Conservation (phyloP, 805 yeast species). For the Myxozyma sirexii region DNA sequence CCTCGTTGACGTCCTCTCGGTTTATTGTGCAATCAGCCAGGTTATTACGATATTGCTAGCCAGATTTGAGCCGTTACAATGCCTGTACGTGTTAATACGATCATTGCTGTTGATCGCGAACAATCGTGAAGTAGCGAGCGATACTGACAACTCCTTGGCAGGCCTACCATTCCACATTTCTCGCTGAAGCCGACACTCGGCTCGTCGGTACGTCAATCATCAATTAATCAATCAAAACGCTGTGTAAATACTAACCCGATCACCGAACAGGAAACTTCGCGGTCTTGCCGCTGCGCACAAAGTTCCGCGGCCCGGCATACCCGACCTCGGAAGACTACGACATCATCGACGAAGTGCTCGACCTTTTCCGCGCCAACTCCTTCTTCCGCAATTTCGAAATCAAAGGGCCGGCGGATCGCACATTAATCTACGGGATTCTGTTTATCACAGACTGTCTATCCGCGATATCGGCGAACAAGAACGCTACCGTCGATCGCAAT, state of each 20-base stretch:
- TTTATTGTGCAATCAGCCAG: too few relatives aligned
- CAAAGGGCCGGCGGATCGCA: conserved; percentile 91
- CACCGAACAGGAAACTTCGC: conserved; percentile 66
- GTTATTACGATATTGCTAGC: neutral
- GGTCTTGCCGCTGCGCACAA: conserved; percentile 81
- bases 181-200: conserved; percentile 41
- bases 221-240: neutral
- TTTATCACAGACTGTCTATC: conserved; percentile 84
- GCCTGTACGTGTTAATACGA: conserved; percentile 17
- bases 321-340: conserved; percentile 77
- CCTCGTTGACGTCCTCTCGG: too few relatives aligned
- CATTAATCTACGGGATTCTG: conserved; percentile 89
- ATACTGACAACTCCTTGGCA: conserved; percentile 7
- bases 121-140: neutral
- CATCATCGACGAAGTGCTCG: conserved; percentile 86
- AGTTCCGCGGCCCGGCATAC: conserved; percentile 88
- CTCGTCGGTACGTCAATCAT: conserved; percentile 32
- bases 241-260: neutral
- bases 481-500: conserved; percentile 14
- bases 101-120: neutral
- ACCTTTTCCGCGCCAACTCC: conserved; percentile 91
- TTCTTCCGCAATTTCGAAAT: conserved; percentile 97
- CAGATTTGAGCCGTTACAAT: neutral
- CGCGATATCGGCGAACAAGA: conserved; percentile 54
- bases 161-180: conserved; percentile 45